Evolutionary conservation across 352 stramenopile species (phyloP).

Genomic region (Phytopythium sindhum): DNA sequence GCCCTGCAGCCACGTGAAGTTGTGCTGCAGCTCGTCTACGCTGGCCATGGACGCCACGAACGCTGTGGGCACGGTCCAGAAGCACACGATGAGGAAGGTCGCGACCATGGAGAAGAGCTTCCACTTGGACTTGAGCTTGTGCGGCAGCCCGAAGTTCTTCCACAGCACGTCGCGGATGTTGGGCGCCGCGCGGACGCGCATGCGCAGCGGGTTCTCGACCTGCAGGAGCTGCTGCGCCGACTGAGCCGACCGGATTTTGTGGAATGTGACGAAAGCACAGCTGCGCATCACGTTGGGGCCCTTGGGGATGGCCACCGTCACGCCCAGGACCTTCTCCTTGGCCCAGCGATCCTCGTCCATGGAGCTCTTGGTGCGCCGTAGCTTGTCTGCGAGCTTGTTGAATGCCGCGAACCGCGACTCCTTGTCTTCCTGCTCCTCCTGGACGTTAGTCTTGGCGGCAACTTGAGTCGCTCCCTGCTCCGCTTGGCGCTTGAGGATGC

Average conservation of each 20-base stretch:
- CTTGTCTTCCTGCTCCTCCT: slow-evolving; percentile 8
- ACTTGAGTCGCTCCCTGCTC: slow-evolving; percentile 29
- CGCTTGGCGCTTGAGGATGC: slow-evolving; percentile 49
- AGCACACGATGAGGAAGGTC: slow-evolving; percentile 62
- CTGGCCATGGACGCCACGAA: slow-evolving; percentile 77
- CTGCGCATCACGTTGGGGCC: slow-evolving; percentile 59
- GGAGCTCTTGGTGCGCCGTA: slow-evolving; percentile 29
- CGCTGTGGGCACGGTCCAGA: slow-evolving; percentile 77
- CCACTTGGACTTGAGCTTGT: slow-evolving; percentile 62
- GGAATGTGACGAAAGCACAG: slow-evolving; percentile 70
- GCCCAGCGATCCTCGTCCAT: slow-evolving; percentile 19
- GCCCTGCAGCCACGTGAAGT: slow-evolving; percentile 41
- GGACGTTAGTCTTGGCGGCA: slow-evolving; percentile 12
- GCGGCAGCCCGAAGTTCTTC: slow-evolving; percentile 72
- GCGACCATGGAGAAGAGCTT: slow-evolving; percentile 46
- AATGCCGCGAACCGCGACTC: slow-evolving; percentile 23
- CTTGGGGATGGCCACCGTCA: slow-evolving; percentile 28
- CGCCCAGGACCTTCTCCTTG: slow-evolving; percentile 27
- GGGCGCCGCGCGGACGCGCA: slow-evolving; percentile 54
- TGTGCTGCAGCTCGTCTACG: slow-evolving; percentile 52
- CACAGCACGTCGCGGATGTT: slow-evolving; percentile 69
- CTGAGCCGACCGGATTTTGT: slow-evolving; percentile 59
- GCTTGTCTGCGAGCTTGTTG: slow-evolving; percentile 21
- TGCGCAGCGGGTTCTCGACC: slow-evolving; percentile 58
- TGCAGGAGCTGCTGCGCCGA: slow-evolving; percentile 71